A percentile compares a stretch with the other conserved stretches of the same genome.
Evolutionary conservation across 768 basidiomycete species (phyloP).

Genomic region (Russula earlei): DNA sequence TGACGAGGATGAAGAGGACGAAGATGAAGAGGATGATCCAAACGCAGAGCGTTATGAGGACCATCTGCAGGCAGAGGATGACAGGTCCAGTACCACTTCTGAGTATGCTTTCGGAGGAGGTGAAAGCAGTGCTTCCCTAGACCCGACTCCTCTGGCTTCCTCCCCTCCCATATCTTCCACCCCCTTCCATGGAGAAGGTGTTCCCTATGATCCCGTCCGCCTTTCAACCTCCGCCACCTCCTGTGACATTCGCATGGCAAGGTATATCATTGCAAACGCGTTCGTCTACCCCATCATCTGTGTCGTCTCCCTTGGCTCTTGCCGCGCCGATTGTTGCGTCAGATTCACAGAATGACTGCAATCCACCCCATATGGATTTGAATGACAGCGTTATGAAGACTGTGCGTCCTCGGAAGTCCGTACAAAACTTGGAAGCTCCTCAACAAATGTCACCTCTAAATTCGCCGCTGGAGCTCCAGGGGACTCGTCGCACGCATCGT

Average conservation of each 20-base stretch:
- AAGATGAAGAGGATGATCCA: slow-evolving; percentile 29
- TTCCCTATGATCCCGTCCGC: slow-evolving; percentile 17
- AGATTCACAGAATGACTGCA: slow-evolving; percentile 42
- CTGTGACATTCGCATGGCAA: slow-evolving; percentile 32
- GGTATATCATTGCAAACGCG: slow-evolving; percentile 51
- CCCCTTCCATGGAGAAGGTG: slow-evolving; percentile 14
- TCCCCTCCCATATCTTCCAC: slow-evolving; percentile 32
- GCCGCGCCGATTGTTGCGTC: slow-evolving; percentile 78
- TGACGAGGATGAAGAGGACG: slow-evolving; percentile 45
- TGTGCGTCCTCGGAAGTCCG: slow-evolving; percentile 56
- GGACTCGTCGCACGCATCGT: slow-evolving; percentile 49
- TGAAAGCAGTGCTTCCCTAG: slow-evolving; percentile 34
- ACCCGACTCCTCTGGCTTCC: slow-evolving; percentile 64
- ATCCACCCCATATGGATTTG: slow-evolving; percentile 55
- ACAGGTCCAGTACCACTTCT: slow-evolving; percentile 54
- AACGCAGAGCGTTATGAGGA: slow-evolving; percentile 19
- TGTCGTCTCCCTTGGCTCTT: slow-evolving; percentile 78
- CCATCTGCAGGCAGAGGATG: slow-evolving; percentile 29
- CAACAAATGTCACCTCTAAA: slow-evolving; percentile 60
- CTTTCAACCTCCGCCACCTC: slow-evolving; percentile 25
- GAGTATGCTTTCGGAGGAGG: slow-evolving; percentile 46
- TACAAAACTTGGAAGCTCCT: slow-evolving; percentile 56
- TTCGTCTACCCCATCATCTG: slow-evolving; percentile 81
- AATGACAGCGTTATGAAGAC: slow-evolving; percentile 42
- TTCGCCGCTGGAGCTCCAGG: slow-evolving; percentile 42